Conservation (phyloP, 306 rosid genomes). For the Senna siamea region DNA sequence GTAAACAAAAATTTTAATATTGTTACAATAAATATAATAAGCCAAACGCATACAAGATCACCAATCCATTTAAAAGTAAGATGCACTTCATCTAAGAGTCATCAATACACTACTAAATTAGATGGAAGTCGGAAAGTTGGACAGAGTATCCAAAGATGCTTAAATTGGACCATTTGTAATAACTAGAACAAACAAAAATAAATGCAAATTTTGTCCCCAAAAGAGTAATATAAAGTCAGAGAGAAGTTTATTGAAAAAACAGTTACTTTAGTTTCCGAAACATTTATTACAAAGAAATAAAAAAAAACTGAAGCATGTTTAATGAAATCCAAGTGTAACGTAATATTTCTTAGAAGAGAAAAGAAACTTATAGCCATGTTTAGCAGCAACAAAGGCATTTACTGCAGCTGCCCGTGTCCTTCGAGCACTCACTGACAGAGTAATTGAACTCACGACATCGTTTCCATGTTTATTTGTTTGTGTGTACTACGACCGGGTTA, state of each 20-base stretch:
- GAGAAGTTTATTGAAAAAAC: neutral
- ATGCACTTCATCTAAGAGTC: constrained; percentile 34
- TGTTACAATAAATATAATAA: too few species aligned
- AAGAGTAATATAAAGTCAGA: constrained; percentile 2
- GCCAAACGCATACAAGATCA: too few species aligned
- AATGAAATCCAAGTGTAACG: too few species aligned
- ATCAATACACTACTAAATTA: constrained; percentile 19
- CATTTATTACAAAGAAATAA: neutral
- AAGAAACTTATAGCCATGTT: neutral
- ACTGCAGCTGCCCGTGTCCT: too few species aligned
- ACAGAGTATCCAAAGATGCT: constrained; percentile 55
- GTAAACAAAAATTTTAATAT: too few species aligned
- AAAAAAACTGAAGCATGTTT: too few species aligned
- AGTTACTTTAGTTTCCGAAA: neutral
- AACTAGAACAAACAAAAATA: neutral
- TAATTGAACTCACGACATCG: constrained; percentile 26
- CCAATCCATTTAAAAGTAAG: constrained; percentile 10
- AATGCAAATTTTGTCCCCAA: neutral
- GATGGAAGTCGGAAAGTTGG: constrained; percentile 19
- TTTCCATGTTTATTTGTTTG: constrained; percentile 4
- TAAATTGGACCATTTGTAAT: constrained; percentile 29
- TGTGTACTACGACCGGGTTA: constrained; percentile 22
- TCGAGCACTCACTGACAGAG: neutral
- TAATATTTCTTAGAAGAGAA: neutral
- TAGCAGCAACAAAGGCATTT: constrained; percentile 3